Conservation (phyloP, 2,329 filamentous ascomycete genomes). For the Cyphellophora europaea region DNA sequence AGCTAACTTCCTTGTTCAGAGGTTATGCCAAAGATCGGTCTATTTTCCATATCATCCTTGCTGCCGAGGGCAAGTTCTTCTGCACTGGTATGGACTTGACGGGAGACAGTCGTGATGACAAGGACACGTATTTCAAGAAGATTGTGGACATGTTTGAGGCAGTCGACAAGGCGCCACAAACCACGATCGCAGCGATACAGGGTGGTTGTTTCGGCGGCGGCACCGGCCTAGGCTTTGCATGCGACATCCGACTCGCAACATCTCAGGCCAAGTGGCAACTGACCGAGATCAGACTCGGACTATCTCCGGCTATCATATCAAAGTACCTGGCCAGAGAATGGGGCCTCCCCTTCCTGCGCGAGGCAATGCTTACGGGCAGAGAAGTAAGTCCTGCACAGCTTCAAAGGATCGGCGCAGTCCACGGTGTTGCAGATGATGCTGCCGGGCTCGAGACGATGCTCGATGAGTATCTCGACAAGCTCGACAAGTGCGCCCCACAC, state of each 20-base stretch:
- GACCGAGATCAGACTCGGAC: slow-evolving; percentile 29
- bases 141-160: slow-evolving; percentile 24
- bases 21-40: slow-evolving; percentile 17
- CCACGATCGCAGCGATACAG: slow-evolving; percentile 33
- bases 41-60: slow-evolving; percentile 21
- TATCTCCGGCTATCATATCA: slow-evolving; percentile 28
- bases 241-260: slow-evolving; percentile 27
- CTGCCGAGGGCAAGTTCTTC: slow-evolving; percentile 13
- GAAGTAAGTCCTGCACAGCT: slow-evolving; percentile 21
- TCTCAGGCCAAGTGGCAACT: slow-evolving; percentile 24
- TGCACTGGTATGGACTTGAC: slow-evolving; percentile 16
- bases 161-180: slow-evolving; percentile 31
- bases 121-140: slow-evolving; percentile 12
- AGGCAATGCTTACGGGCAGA: slow-evolving; percentile 28
- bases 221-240: slow-evolving; percentile 34
- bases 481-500: slow-evolving; percentile 19
- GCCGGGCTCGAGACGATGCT: slow-evolving; percentile 14
- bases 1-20: slow-evolving; percentile 23
- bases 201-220: slow-evolving; percentile 36
- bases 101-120: slow-evolving; percentile 16
- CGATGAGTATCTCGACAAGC: slow-evolving; percentile 16
- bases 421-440: slow-evolving; percentile 18
- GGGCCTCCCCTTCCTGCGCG: slow-evolving; percentile 25
- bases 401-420: slow-evolving; percentile 17
- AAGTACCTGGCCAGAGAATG: slow-evolving; percentile 30